phyloP scores from a whole-genome alignment of 2,329 filamentous ascomycete genomes.

The Neurospora crassa region DNA sequence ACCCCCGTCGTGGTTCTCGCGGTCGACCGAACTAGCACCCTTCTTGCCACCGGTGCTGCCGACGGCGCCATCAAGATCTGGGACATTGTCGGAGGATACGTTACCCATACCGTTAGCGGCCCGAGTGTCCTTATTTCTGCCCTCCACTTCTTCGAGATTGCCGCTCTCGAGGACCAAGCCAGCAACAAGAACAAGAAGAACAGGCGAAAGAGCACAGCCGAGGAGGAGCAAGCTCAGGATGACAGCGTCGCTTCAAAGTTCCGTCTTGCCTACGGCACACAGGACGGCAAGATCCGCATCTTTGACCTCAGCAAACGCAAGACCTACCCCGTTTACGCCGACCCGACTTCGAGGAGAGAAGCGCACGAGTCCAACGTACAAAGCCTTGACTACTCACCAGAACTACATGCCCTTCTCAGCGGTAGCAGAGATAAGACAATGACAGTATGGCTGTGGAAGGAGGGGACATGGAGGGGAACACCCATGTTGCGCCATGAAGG shows the following conservation, averaged over 20 bases:
- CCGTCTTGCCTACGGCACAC: conserved; percentile 79
- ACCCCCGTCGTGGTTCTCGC: conserved; percentile 83
- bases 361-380: conserved; percentile 95
- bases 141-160: conserved; percentile 79
- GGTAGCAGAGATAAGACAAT: conserved; percentile 88
- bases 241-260: conserved; percentile 46
- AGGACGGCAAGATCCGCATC: conserved; percentile 84
- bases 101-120: conserved; percentile 91
- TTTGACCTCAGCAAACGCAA: conserved; percentile 86
- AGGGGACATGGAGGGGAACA: conserved; percentile 70
- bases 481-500: conserved; percentile 81
- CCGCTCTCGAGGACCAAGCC: conserved; percentile 32
- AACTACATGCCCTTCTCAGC: conserved; percentile 69
- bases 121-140: conserved; percentile 88
- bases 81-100: conserved; percentile 84
- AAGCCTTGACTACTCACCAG: conserved; percentile 67
- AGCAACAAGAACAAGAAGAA: conserved; percentile 30
- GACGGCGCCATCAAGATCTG: conserved; percentile 94
- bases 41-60: conserved; percentile 85
- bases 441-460: conserved; percentile 92
- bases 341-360: conserved; percentile 43
- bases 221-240: conserved; percentile 31
- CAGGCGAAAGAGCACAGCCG: conserved; percentile 35
- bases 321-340: conserved; percentile 50
- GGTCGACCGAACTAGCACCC: conserved; percentile 76